Conservation (phyloP, 208 protist species). For the Leishmania tropica region DNA sequence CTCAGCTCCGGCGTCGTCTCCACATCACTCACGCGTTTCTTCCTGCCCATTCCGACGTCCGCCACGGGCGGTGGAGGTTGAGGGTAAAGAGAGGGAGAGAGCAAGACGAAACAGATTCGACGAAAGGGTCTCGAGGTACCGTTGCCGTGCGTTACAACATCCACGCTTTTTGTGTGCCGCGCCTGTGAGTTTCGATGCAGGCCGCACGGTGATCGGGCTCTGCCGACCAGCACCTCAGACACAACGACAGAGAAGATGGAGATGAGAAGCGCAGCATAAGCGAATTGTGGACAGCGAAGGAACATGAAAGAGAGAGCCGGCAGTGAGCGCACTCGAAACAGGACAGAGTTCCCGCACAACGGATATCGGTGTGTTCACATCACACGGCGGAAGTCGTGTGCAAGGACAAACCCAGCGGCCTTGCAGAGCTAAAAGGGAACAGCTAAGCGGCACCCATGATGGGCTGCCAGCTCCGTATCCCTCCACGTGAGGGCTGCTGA, state of each 20-base stretch:
- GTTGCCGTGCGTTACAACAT: not conserved
- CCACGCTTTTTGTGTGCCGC: not conserved
- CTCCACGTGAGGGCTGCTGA: not conserved
- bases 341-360: not conserved
- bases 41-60: constrained; percentile 42
- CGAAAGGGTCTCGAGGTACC: not conserved
- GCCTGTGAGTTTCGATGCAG: not conserved
- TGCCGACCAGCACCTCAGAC: not conserved
- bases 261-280: not conserved
- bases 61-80: not conserved
- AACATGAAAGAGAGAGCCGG: not conserved
- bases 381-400: not conserved
- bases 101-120: not conserved
- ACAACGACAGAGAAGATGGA: not conserved
- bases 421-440: not conserved
- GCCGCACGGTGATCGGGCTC: not conserved
- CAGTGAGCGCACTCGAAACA: no score
- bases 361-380: not conserved
- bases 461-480: not conserved
- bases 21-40: constrained; percentile 29
- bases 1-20: constrained; percentile 62
- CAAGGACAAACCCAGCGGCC: not conserved
- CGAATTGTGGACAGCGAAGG: not conserved
- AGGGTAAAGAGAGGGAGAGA: not conserved
- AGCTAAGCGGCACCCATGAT: not conserved